Base-by-base conservation (phyloP, 2,329 filamentous ascomycete species). In the Mycosphaerella arachidis region DNA sequence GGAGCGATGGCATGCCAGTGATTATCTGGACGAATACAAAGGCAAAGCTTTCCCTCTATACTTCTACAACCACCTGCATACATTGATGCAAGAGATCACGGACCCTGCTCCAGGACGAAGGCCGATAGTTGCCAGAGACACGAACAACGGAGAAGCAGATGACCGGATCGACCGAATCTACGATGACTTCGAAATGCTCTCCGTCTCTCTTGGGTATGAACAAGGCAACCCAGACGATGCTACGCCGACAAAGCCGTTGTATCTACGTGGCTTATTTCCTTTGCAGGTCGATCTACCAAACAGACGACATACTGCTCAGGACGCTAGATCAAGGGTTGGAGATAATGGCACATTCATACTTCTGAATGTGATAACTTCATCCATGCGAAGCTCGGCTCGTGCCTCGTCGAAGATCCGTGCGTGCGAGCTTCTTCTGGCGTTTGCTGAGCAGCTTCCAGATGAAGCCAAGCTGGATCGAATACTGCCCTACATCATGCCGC, bases 111-210 rank as follows among this genome's bases (percentile, higher is more conserved):
- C 91, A 1, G 91, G 91, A 0, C 87, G 89, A 65, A 86, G 84
- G 55, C 84, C 87, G 10, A 82, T 91, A 46, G 87, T 88, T 9
- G 84, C 88, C 1, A 82, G 85, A 10, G 77, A 82, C 3, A 86
- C 84, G 64, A 95, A 92, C 69, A 80, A 92, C 55, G 89, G 89
- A 61, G 92, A 97, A 74, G 87, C 92, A 1, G 94, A 99, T 74
- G 92, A 97, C 66, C 86, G 94, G 46, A 97, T 99, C 70, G 91
- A 97, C 69, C 86, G 92, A 48, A 88, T 99, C 0, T 97, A 90
- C 71, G 86, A 90, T 67, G 94, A 99, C 71, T 97, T 97, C 76
- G 94, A 99, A 74, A 99, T 97, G 74, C 96, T 99, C 55, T 92
- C 93, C 0, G 96, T 95, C 71, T 95, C 96, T 59, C 82, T 99